Evolutionary conservation across 2,329 filamentous ascomycete species (phyloP).

Genomic region (Huntiella decipiens): DNA sequence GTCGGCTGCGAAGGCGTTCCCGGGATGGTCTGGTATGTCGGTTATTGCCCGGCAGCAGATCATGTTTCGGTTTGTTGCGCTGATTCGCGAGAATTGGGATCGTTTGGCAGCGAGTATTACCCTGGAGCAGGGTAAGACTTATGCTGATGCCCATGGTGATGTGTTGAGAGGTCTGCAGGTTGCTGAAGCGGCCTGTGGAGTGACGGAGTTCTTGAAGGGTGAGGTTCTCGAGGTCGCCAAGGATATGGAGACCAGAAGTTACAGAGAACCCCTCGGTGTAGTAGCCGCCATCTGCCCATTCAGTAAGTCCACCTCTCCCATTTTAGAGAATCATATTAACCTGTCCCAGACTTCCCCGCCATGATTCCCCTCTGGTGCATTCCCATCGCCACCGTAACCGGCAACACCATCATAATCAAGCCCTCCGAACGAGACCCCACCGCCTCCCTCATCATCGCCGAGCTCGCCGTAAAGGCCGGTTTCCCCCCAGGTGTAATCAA

Average conservation of each 20-base stretch:
- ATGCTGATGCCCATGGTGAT: constrained; percentile 65
- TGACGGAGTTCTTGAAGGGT: constrained; percentile 64
- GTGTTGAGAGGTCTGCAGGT: constrained; percentile 70
- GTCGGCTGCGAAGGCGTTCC: constrained; percentile 58
- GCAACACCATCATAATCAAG: constrained; percentile 72
- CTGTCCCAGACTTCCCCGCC: constrained; percentile 55
- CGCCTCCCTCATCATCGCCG: constrained; percentile 68
- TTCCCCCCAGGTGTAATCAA: constrained; percentile 71
- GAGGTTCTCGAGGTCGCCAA: constrained; percentile 72
- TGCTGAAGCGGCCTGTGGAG: constrained; percentile 63
- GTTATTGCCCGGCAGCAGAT: constrained; percentile 60
- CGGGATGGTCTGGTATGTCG: constrained; percentile 52
- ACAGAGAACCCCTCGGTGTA: constrained; percentile 64
- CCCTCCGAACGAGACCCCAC: constrained; percentile 73
- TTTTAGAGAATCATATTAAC: neutral
- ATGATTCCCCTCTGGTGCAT: constrained; percentile 92
- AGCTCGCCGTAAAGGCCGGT: constrained; percentile 60
- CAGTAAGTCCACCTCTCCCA: constrained; percentile 34
- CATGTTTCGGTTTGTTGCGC: constrained; percentile 68
- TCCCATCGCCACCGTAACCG: constrained; percentile 64
- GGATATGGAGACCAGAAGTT: constrained; percentile 76
- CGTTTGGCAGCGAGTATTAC: constrained; percentile 69
- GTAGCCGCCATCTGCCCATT: constrained; percentile 75
- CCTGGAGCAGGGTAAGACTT: constrained; percentile 75
- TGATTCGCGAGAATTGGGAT: constrained; percentile 75